Evolutionary conservation across 129 eudicot genomes (phyloP).

Genomic region (Solidago caesia): DNA sequence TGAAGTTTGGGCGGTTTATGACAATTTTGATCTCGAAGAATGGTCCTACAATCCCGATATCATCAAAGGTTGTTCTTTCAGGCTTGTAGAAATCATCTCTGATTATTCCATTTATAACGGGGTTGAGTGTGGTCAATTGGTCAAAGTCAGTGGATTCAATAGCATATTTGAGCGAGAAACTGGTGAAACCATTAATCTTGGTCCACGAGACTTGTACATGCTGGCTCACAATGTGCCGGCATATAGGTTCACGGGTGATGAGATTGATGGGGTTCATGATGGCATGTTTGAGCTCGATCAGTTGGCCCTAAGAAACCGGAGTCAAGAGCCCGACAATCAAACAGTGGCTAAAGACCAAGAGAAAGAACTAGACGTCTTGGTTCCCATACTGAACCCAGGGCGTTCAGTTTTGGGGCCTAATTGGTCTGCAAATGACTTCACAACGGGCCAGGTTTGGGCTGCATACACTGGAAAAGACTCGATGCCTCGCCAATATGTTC

Average conservation of each 20-base stretch:
- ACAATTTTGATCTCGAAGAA: constrained; percentile 57
- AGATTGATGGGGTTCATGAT: constrained; percentile 39
- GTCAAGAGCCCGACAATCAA: constrained; percentile 23
- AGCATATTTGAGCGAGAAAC: constrained; percentile 42
- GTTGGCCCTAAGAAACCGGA: constrained; percentile 34
- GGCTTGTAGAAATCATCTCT: constrained; percentile 46
- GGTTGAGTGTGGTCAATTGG: constrained; percentile 38
- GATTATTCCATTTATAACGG: constrained; percentile 44
- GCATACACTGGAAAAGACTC: constrained; percentile 40
- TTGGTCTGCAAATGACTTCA: constrained; percentile 43
- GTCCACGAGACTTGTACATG: constrained; percentile 46
- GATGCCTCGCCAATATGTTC: constrained; percentile 57
- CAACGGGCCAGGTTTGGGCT: constrained; percentile 63
- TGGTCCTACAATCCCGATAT: constrained; percentile 57
- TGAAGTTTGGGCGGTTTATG: constrained; percentile 69
- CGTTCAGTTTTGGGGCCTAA: constrained; percentile 39
- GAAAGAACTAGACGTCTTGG: constrained; percentile 24
- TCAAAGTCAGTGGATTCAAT: constrained; percentile 48
- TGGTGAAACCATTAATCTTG: constrained; percentile 30
- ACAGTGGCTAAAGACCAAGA: constrained; percentile 19
- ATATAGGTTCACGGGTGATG: constrained; percentile 47
- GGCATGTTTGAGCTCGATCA: constrained; percentile 63
- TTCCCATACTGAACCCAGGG: constrained; percentile 8
- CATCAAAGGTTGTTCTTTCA: constrained; percentile 38
- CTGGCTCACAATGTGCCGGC: constrained; percentile 57